A percentile compares a stretch with the other conserved stretches of the same genome.
phyloP scores from a whole-genome alignment of 352 stramenopile genomes.

The Phytophthora multivora region DNA sequence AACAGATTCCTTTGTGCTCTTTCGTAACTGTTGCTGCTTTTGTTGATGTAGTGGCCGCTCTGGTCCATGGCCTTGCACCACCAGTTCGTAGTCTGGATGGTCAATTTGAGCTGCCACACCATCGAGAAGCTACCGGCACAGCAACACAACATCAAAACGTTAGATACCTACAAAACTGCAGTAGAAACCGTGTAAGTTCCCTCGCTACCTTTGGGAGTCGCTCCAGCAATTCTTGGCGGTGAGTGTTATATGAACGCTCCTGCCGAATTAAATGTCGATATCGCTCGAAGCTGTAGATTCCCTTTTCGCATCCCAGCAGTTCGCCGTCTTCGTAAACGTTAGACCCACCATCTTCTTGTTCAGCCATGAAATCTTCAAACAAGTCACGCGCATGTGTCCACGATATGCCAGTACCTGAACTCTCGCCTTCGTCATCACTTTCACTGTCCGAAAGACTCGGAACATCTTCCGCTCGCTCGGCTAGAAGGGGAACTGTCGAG shows the following conservation, averaged over 20 bases:
- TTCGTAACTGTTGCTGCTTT: background rate
- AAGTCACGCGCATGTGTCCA: constrained; percentile 26
- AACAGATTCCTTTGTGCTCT: background rate
- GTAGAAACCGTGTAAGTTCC: background rate
- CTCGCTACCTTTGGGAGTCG: constrained; percentile 65
- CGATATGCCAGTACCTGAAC: constrained; percentile 5
- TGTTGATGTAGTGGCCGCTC: constrained; percentile 47
- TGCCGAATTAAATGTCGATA: constrained; percentile 66
- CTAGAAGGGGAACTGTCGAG: constrained; percentile 38
- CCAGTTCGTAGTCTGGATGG: constrained; percentile 50
- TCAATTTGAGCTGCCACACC: constrained; percentile 39
- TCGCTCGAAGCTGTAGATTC: constrained; percentile 52
- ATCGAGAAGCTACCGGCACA: constrained; percentile 37
- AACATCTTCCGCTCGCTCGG: constrained; percentile 43
- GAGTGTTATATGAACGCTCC: constrained; percentile 59
- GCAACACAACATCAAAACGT: background rate
- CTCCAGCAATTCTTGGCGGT: constrained; percentile 52
- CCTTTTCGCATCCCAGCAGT: constrained; percentile 35
- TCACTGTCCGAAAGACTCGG: constrained; percentile 76
- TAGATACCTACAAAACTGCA: constrained; percentile 15
- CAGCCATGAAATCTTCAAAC: constrained; percentile 25
- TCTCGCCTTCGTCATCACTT: constrained; percentile 62
- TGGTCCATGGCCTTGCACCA: constrained; percentile 56
- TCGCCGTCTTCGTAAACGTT: constrained; percentile 47
- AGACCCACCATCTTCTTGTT: constrained; percentile 46